Evolutionary conservation across 495 filamentous ascomycete species (phyloP).

Genomic region (Lophiotrema nucula): DNA sequence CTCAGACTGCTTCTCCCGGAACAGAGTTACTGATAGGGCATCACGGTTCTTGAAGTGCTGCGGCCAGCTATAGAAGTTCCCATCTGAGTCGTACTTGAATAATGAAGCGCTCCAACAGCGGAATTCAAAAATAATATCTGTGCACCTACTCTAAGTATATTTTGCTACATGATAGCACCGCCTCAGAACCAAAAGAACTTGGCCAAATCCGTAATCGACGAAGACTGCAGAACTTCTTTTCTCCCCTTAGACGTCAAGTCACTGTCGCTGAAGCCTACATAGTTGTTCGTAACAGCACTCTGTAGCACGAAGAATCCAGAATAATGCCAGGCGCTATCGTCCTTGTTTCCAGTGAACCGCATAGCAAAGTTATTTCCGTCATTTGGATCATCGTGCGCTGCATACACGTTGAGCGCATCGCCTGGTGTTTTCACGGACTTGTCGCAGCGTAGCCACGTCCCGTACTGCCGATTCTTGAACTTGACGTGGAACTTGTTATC

Average conservation of each 20-base stretch:
- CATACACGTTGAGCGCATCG: neutral
- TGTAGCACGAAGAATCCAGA: conserved; percentile 1
- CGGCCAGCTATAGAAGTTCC: too few species aligned
- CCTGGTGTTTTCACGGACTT: neutral
- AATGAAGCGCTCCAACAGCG: too few species aligned
- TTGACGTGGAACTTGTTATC: neutral
- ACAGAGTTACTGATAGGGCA: too few species aligned
- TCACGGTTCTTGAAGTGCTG: too few species aligned
- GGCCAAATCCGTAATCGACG: too few species aligned
- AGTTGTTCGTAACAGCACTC: neutral
- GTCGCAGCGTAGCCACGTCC: conserved; percentile 6
- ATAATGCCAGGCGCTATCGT: conserved; percentile 9
- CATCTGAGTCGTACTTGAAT: too few species aligned
- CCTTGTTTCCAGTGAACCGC: neutral
- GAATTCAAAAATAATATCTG: too few species aligned
- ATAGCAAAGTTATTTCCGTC: neutral
- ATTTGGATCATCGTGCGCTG: neutral
- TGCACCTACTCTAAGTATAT: too few species aligned
- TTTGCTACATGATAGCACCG: too few species aligned
- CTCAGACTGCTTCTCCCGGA: too few species aligned
- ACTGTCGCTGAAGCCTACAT: conserved; percentile 6
- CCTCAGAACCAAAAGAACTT: too few species aligned
- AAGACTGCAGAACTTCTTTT: conserved; percentile 2
- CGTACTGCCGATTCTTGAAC: conserved; percentile 1
- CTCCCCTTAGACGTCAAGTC: conserved; percentile 3